phyloP scores from a whole-genome alignment of 108 stramenopile genomes.

The Cyclotella distinguenda region DNA sequence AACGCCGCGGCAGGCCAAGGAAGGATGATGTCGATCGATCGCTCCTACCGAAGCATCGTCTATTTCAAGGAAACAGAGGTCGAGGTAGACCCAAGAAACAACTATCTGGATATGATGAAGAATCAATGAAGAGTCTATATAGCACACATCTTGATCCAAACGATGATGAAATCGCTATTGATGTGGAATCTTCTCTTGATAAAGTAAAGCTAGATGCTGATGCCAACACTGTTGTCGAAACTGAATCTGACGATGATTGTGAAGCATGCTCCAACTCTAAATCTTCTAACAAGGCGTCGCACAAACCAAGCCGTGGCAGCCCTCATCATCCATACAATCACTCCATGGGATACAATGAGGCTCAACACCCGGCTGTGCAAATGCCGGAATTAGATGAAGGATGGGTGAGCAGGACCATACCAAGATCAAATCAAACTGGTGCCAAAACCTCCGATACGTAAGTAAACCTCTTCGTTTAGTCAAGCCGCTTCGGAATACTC shows the following conservation, averaged over 20 bases:
- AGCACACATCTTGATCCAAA: background rate
- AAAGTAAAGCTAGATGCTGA: too few species aligned
- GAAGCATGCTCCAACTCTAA: too few species aligned
- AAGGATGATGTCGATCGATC: too few species aligned
- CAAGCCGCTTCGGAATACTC: background rate
- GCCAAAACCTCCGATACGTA: conserved; percentile 1
- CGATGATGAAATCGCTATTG: background rate
- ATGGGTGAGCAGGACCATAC: background rate
- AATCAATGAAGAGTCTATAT: background rate
- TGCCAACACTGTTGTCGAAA: too few species aligned
- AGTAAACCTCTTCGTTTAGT: background rate
- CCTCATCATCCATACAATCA: background rate
- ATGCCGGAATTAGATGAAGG: conserved; percentile 1
- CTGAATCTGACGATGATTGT: too few species aligned
- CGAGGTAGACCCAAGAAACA: background rate
- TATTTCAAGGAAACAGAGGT: background rate
- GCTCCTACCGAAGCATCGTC: too few species aligned
- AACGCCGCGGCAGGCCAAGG: background rate
- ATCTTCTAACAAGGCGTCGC: background rate
- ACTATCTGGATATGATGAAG: background rate
- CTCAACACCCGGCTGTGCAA: background rate
- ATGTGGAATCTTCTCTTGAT: too few species aligned
- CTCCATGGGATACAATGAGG: background rate
- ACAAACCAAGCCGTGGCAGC: background rate
- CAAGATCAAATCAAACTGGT: background rate